A percentile compares a stretch with the other conserved stretches of the same genome.
Evolutionary conservation across 768 basidiomycete species (phyloP).

Genomic region (Hebeloma cylindrosporum): DNA sequence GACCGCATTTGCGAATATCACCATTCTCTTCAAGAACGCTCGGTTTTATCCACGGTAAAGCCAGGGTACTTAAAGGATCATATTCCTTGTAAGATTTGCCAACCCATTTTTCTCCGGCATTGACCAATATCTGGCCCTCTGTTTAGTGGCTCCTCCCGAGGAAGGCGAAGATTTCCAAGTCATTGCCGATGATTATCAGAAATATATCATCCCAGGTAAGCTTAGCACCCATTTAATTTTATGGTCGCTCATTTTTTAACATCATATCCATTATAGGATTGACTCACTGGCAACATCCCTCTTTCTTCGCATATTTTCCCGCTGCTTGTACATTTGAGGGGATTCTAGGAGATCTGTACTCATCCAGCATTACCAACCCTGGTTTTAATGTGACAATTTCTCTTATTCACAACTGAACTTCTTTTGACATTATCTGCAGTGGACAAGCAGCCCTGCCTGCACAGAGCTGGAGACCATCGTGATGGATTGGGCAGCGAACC

Average conservation of each 20-base stretch:
- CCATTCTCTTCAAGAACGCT: slow-evolving; percentile 56
- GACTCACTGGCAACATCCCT: slow-evolving; percentile 91
- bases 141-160: slow-evolving; percentile 53
- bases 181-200: slow-evolving; percentile 79
- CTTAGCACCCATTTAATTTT: neutral
- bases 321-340: slow-evolving; percentile 76
- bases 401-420: neutral
- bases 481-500: slow-evolving; percentile 88
- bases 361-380: slow-evolving; percentile 73
- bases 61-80: slow-evolving; percentile 81
- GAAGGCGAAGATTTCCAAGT: slow-evolving; percentile 70
- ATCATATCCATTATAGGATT: slow-evolving; percentile 61
- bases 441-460: slow-evolving; percentile 86
- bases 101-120: too few relatives aligned
- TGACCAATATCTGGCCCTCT: too few relatives aligned
- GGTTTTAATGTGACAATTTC: slow-evolving; percentile 79
- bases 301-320: slow-evolving; percentile 89
- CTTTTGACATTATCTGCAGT: slow-evolving; percentile 44
- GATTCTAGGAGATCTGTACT: slow-evolving; percentile 84
- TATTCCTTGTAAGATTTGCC: slow-evolving; percentile 53
- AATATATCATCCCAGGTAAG: slow-evolving; percentile 80
- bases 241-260: neutral
- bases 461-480: slow-evolving; percentile 87
- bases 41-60: slow-evolving; percentile 73
- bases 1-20: slow-evolving; percentile 92